Base-by-base conservation (phyloP, 1,139 yeast species). In the Yamadazyma siamensis region DNA sequence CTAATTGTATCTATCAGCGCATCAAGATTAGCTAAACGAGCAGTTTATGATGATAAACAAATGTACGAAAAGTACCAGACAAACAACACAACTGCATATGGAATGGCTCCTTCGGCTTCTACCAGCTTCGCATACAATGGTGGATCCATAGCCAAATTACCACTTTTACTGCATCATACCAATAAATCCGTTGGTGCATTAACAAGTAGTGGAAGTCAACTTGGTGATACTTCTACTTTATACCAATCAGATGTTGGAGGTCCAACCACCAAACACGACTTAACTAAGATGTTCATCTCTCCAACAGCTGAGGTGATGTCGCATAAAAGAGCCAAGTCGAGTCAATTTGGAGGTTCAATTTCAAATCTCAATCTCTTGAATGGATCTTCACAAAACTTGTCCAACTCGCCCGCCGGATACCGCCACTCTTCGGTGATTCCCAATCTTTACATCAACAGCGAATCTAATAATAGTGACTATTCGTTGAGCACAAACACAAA, bases 231-330 rank as follows among this genome's bases (percentile, higher is more conserved):
- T 25, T 60, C 68, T 6, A 63, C 68, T 14, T 55, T 64, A 23
- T 59, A 62, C 39, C 57, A 56, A 27, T 49, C 61, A n/a, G 69
- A 63, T 19, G 47, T 50, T 4, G 44, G 57, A 10, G 56, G 44
- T 13, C 56, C 65, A 14, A 55, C 69, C 2, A 47, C 65, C 14
- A 63, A 62, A 34, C 61, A 62, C 36, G 75, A 68, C 41, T 52
- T 65, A 44, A 67, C 74, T 30, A 64, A 56, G 37, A 69, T 82
- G 72, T 84, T 80, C 52, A 75, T 84, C 34, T 81, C 91, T 5
- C 94, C 94, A 21, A 84, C 94, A 2, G 83, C 81, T 13, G 88
- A 82, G 49, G 82, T 80, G 23, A 74, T 79, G 77, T 66, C 65
- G 38, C 70, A 62, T 38, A 62, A 60, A 43, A 48, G 66, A 25